Percentiles rank a stretch among this genome's conserved stretches.
Conservation (phyloP, 176 grass and related monocot species). For the Cenchrus purpureus region DNA sequence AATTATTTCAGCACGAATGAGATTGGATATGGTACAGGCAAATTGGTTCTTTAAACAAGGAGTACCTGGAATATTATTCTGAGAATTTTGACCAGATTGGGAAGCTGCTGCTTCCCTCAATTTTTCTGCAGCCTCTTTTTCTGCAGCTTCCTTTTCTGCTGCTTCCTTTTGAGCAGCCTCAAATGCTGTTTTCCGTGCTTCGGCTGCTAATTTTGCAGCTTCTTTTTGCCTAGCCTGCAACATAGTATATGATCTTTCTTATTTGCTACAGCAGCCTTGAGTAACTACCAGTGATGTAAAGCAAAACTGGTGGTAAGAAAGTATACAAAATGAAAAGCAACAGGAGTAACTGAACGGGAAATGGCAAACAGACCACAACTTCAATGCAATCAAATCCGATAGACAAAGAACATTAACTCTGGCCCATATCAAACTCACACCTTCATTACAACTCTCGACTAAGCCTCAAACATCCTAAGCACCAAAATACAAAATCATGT, state of each 20-base stretch:
- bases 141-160: slow-evolving; percentile 67
- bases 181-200: slow-evolving; percentile 58
- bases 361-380: not conserved
- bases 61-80: slow-evolving; percentile 36
- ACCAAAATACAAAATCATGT: slow-evolving; percentile 1
- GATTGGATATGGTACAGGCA: no score
- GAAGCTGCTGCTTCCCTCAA: slow-evolving; percentile 46
- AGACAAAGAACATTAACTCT: slow-evolving; percentile 9
- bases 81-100: slow-evolving; percentile 40
- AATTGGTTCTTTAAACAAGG: slow-evolving; percentile 25
- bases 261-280: slow-evolving; percentile 18
- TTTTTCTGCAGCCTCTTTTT: slow-evolving; percentile 22
- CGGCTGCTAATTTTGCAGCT: slow-evolving; percentile 78
- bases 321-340: not conserved
- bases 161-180: slow-evolving; percentile 79
- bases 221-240: slow-evolving; percentile 70
- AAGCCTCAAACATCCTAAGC: not conserved
- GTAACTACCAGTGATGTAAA: slow-evolving; percentile 26
- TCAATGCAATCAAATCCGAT: slow-evolving; percentile 2
- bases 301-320: slow-evolving; percentile 3
- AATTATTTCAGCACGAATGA: no score
- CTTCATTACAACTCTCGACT: slow-evolving; percentile 25
- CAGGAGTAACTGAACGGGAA: not conserved
- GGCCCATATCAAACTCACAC: not conserved
- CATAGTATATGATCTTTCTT: slow-evolving; percentile 32